Percentiles rank a stretch among this genome's conserved stretches.
These are phyloP conservation scores for Alternaria metachromatica DNA, from an alignment of 2,329 filamentous ascomycete genomes.

Conservation along the genomic window DNA sequence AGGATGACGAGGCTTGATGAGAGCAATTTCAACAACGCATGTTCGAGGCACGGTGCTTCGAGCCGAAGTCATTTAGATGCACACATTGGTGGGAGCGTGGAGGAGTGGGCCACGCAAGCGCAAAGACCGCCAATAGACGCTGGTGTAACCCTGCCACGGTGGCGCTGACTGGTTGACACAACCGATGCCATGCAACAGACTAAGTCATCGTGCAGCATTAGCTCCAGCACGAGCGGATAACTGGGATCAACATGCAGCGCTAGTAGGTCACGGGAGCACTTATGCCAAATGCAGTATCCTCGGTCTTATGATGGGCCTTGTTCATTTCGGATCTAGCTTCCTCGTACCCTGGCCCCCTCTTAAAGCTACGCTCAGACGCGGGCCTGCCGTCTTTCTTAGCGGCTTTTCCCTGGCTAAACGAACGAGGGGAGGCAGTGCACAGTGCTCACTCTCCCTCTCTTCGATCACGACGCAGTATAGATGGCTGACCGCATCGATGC, in stretches of 20 bases:
- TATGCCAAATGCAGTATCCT: not conserved
- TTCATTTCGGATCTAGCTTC: slow-evolving; percentile 3
- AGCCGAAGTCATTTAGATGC: slow-evolving; percentile 7
- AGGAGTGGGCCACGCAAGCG: slow-evolving; percentile 23
- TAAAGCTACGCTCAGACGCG: slow-evolving; percentile 23
- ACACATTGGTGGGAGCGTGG: slow-evolving; percentile 14
- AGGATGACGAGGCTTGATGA: slow-evolving; percentile 21
- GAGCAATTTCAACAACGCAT: slow-evolving; percentile 16
- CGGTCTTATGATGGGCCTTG: not conserved
- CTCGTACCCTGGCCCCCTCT: slow-evolving; percentile 24
- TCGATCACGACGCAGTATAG: slow-evolving; percentile 7
- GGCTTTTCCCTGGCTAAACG: slow-evolving; percentile 16
- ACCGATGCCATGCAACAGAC: slow-evolving; percentile 21
- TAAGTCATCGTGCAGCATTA: slow-evolving; percentile 18
- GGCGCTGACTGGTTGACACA: slow-evolving; percentile 23
- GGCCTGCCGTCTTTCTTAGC: slow-evolving; percentile 23
- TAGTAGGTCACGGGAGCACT: slow-evolving; percentile 16
- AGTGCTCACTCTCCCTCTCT: not conserved
- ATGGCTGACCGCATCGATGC: slow-evolving; percentile 23
- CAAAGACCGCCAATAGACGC: slow-evolving; percentile 34
- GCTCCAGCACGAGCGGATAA: not conserved
- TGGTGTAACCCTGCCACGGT: slow-evolving; percentile 20
- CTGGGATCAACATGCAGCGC: slow-evolving; percentile 19
- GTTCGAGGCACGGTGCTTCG: slow-evolving; percentile 25
- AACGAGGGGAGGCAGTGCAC: slow-evolving; percentile 4